Percentiles rank a stretch among this genome's conserved stretches.
Conservation (phyloP, 2,329 filamentous ascomycete genomes). For the Xylariaceae sp. region DNA sequence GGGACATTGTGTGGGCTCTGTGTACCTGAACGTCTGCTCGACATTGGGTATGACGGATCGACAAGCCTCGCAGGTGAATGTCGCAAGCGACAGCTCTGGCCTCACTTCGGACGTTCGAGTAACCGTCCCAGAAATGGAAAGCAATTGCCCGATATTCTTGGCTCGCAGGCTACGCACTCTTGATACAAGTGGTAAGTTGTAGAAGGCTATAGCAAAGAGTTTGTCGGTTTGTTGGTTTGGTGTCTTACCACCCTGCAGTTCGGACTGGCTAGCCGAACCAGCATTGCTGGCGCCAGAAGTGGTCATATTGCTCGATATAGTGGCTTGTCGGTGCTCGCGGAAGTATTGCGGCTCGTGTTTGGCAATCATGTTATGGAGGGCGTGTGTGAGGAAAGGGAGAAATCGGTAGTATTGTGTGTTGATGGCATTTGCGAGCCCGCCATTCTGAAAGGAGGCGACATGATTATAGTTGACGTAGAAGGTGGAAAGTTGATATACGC, state of each 20-base stretch:
- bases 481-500: constrained; percentile 70
- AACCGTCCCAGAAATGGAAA: constrained; percentile 95
- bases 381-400: constrained; percentile 82
- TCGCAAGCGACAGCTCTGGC: constrained; percentile 86
- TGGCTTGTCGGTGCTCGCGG: constrained; percentile 82
- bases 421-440: constrained; percentile 78
- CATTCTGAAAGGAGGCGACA: constrained; percentile 70
- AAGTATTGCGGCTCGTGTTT: constrained; percentile 96
- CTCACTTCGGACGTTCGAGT: constrained; percentile 96
- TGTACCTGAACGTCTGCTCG: constrained; percentile 96
- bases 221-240: constrained; percentile 95
- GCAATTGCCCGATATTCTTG: constrained; percentile 82
- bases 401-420: constrained; percentile 93
- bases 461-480: constrained; percentile 88
- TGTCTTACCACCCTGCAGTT: constrained; percentile 66
- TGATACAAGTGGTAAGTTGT: constrained; percentile 85
- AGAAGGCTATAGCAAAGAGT: constrained; percentile 88
- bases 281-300: constrained; percentile 62
- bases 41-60: constrained; percentile 81
- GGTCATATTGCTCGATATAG: constrained; percentile 66
- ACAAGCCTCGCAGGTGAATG: constrained; percentile 88
- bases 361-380: constrained; percentile 86
- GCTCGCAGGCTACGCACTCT: constrained; percentile 83
- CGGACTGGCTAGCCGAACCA: constrained; percentile 59
- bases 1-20: constrained; percentile 92